phyloP scores from a whole-genome alignment of 2,329 filamentous ascomycete species.

The Anthostomella pinea region DNA sequence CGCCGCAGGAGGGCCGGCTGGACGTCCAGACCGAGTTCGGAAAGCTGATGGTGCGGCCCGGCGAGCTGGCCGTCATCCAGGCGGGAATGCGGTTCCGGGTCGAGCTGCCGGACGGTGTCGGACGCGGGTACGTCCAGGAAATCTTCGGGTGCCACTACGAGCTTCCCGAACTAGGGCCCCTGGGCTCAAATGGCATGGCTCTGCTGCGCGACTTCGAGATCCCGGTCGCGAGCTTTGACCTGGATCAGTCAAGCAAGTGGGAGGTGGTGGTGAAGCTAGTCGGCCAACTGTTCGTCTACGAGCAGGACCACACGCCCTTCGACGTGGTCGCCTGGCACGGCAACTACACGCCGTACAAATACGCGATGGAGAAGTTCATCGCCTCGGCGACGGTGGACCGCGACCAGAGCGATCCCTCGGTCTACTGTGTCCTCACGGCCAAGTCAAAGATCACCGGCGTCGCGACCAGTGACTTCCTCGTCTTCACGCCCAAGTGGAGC shows the following conservation, averaged over 20 bases:
- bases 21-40: slow-evolving; percentile 68
- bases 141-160: slow-evolving; percentile 63
- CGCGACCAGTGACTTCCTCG: slow-evolving; percentile 61
- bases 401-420: slow-evolving; percentile 65
- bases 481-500: slow-evolving; percentile 66
- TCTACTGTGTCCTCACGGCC: slow-evolving; percentile 64
- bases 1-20: slow-evolving; percentile 62
- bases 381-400: slow-evolving; percentile 55
- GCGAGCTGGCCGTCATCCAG: slow-evolving; percentile 66
- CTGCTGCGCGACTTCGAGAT: slow-evolving; percentile 64
- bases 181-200: slow-evolving; percentile 65
- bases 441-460: slow-evolving; percentile 51
- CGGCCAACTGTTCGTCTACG: slow-evolving; percentile 57
- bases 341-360: slow-evolving; percentile 61
- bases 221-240: slow-evolving; percentile 57
- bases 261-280: slow-evolving; percentile 60
- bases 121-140: slow-evolving; percentile 65
- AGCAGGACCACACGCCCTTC: slow-evolving; percentile 65
- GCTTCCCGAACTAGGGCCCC: slow-evolving; percentile 64
- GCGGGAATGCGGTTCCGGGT: slow-evolving; percentile 63
- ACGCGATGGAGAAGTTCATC: slow-evolving; percentile 56
- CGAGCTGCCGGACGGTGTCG: slow-evolving; percentile 53
- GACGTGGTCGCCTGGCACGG: slow-evolving; percentile 72
- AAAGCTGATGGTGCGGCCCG: slow-evolving; percentile 60
- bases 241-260: slow-evolving; percentile 43